Conservation (phyloP, 306 rosid genomes). For the Cicer judaicum region DNA sequence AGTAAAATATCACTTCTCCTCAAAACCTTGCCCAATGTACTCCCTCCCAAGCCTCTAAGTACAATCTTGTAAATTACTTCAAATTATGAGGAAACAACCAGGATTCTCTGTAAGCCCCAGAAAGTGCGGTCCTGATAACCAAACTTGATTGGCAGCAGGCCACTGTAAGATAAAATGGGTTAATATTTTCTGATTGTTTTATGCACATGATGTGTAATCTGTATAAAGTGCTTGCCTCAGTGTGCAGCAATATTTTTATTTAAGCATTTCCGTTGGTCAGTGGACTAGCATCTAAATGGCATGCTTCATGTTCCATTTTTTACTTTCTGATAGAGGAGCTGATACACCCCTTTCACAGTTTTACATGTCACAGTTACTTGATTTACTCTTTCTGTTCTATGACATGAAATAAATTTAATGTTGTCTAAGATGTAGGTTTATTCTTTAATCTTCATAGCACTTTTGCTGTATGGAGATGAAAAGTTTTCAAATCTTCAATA, state of each 20-base stretch:
- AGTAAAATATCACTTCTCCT: background rate
- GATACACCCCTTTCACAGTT: background rate
- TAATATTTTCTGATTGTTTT: background rate
- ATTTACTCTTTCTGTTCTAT: conserved; percentile 34
- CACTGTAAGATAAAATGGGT: background rate
- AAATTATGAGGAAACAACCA: background rate
- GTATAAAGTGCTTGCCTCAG: conserved; percentile 3
- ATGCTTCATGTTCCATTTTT: background rate
- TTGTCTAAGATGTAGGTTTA: conserved; percentile 10
- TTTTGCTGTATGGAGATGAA: background rate
- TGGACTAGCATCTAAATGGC: conserved; percentile 23
- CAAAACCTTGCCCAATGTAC: conserved; percentile 18
- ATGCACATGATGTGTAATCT: background rate
- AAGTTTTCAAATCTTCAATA: conserved; percentile 11
- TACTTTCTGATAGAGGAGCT: background rate
- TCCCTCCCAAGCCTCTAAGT: background rate
- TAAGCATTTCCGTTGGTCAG: background rate
- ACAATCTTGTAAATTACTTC: conserved; percentile 1
- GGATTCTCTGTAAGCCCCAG: background rate
- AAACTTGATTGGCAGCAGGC: conserved; percentile 16
- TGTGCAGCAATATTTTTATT: background rate
- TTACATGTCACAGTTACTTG: conserved; percentile 14
- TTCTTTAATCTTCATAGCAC: conserved; percentile 3
- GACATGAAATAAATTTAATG: conserved; percentile 21
- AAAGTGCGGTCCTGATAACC: background rate